A percentile compares a stretch with the other conserved stretches of the same genome.
These are phyloP conservation scores for Clausena lansium DNA, from an alignment of 345 rosid species.

Conservation along the genomic window DNA sequence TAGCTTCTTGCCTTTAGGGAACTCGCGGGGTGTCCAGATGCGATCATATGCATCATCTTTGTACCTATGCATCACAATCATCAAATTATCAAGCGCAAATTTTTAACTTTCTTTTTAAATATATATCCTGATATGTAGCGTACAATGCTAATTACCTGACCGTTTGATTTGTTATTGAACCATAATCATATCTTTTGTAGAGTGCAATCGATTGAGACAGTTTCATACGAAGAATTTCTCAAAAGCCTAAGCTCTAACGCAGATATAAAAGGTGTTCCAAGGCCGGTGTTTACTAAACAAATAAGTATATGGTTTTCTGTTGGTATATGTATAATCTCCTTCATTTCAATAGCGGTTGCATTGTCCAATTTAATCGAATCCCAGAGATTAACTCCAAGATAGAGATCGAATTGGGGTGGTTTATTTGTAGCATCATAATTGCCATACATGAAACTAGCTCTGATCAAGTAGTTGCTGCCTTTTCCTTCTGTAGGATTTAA, in stretches of 20 bases:
- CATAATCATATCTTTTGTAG: neutral
- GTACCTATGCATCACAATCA: conserved; percentile 1
- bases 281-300: conserved; percentile 39
- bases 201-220: conserved; percentile 14
- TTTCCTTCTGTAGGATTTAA: neutral
- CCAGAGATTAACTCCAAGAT: conserved; percentile 34
- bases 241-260: conserved; percentile 42
- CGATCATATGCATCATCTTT: conserved; percentile 17
- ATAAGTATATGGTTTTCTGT: neutral
- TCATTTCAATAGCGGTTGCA: neutral
- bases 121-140: no score
- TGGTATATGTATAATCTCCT: neutral
- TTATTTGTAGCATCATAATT: neutral
- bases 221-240: conserved; percentile 7
- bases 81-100: neutral
- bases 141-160: conserved; percentile 18
- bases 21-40: neutral
- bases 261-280: conserved; percentile 51
- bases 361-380: neutral
- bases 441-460: conserved; percentile 6
- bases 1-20: neutral
- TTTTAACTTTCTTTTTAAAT: no score
- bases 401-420: neutral
- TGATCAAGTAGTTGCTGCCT: neutral
- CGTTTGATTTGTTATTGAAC: conserved; percentile 1